Conservation (phyloP, 192 early-diverging fungal genomes). For the Jimgerdemannia flammicorona region DNA sequence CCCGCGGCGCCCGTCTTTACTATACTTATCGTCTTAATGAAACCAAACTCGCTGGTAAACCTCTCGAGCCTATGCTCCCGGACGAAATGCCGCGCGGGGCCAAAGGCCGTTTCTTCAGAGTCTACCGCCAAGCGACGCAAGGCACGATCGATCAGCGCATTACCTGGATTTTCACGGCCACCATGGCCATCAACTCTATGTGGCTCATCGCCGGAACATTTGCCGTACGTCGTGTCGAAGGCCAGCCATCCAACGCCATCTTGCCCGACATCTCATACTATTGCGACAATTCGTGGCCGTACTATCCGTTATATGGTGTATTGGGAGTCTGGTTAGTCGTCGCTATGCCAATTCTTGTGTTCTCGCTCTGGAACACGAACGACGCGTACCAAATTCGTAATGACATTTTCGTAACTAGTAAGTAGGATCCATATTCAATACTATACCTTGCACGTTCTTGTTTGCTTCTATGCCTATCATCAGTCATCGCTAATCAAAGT, state of each 20-base stretch:
- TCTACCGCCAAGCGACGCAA: background rate
- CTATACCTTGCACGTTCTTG: too few relatives aligned
- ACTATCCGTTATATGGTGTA: background rate
- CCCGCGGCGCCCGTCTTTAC: background rate
- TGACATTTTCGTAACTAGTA: background rate
- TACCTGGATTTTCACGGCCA: background rate
- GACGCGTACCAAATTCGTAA: background rate
- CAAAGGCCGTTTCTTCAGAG: background rate
- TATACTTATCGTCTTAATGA: background rate
- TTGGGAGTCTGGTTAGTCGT: background rate
- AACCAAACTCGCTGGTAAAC: background rate
- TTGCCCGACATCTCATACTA: background rate
- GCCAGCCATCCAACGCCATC: background rate
- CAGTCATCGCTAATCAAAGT: too few relatives aligned
- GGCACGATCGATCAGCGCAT: background rate
- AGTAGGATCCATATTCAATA: background rate
- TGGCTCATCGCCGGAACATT: background rate
- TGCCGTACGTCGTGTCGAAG: background rate
- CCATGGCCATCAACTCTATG: background rate
- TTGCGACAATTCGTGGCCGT: background rate
- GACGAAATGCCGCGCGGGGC: background rate
- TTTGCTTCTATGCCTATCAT: too few relatives aligned
- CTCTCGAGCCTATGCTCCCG: background rate
- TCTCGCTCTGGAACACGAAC: background rate
- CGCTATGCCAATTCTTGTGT: background rate